Evolutionary conservation across 192 early-diverging fungal genomes (phyloP).

Genomic region (Glomus cerebriforme): DNA sequence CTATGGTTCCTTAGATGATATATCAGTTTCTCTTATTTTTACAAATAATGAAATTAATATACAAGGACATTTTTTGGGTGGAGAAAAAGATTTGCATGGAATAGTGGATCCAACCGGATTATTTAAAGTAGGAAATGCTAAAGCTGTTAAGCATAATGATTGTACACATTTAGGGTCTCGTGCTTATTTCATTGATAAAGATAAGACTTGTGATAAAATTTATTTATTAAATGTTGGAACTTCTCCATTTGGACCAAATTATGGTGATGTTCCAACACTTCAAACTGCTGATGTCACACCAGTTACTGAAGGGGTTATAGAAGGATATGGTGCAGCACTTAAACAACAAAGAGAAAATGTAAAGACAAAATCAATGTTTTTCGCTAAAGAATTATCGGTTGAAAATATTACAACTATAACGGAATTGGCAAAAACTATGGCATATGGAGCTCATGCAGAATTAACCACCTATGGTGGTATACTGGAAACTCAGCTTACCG

Average conservation of each 20-base stretch:
- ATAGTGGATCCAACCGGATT: not conserved
- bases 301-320: constrained; percentile 4
- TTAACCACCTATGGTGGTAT: constrained; percentile 15
- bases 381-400: not conserved
- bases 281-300: not conserved
- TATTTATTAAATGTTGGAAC: constrained; percentile 25
- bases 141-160: not conserved
- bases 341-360: not conserved
- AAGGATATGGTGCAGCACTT: not conserved
- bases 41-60: not conserved
- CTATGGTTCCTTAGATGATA: not conserved
- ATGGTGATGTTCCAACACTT: not conserved
- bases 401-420: not conserved
- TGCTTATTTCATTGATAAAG: constrained; percentile 7
- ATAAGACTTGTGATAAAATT: not conserved
- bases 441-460: constrained; percentile 12
- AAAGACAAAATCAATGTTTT: constrained; percentile 28
- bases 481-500: not conserved
- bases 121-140: not conserved
- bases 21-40: not conserved
- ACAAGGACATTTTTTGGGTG: not conserved
- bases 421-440: not conserved
- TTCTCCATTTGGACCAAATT: constrained; percentile 8
- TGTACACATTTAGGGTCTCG: not conserved
- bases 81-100: not conserved